Evolutionary conservation across 2,329 filamentous ascomycete species (phyloP).

Genomic region (Aspergillus sp.): DNA sequence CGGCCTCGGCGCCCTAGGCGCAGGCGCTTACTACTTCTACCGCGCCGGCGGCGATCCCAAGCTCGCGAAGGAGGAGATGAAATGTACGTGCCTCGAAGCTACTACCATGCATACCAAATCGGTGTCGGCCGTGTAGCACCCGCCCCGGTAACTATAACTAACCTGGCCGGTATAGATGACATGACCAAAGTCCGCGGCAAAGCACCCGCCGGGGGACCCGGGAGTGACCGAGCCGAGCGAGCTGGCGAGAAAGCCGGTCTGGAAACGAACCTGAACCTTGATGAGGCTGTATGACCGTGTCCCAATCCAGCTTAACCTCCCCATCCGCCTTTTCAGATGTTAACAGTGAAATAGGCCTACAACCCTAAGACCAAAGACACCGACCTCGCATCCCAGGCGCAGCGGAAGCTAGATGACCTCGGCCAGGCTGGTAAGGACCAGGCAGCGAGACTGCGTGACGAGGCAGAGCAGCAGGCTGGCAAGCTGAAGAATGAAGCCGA

Average conservation of each 20-base stretch:
- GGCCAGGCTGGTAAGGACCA: slow-evolving; percentile 58
- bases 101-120: background rate
- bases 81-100: slow-evolving; percentile 60
- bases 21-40: slow-evolving; percentile 89
- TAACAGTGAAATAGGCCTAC: slow-evolving; percentile 47
- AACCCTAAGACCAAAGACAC: slow-evolving; percentile 59
- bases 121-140: too few relatives aligned
- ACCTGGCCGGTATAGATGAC: slow-evolving; percentile 63
- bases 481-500: slow-evolving; percentile 81
- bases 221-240: slow-evolving; percentile 58
- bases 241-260: slow-evolving; percentile 62
- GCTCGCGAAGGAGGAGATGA: slow-evolving; percentile 80
- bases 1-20: slow-evolving; percentile 63
- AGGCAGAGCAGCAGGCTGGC: slow-evolving; percentile 54
- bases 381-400: slow-evolving; percentile 48
- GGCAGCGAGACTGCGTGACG: slow-evolving; percentile 44
- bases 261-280: slow-evolving; percentile 65
- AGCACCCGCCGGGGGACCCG: slow-evolving; percentile 56
- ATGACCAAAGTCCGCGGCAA: slow-evolving; percentile 67
- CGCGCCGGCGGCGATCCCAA: slow-evolving; percentile 76
- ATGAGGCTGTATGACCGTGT: slow-evolving; percentile 61
- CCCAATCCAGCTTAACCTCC: background rate
- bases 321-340: background rate
- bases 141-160: background rate
- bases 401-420: slow-evolving; percentile 57